A percentile compares a stretch with the other conserved stretches of the same genome.
Evolutionary conservation across 306 rosid species (phyloP).

Genomic region (Quercus rubra): DNA sequence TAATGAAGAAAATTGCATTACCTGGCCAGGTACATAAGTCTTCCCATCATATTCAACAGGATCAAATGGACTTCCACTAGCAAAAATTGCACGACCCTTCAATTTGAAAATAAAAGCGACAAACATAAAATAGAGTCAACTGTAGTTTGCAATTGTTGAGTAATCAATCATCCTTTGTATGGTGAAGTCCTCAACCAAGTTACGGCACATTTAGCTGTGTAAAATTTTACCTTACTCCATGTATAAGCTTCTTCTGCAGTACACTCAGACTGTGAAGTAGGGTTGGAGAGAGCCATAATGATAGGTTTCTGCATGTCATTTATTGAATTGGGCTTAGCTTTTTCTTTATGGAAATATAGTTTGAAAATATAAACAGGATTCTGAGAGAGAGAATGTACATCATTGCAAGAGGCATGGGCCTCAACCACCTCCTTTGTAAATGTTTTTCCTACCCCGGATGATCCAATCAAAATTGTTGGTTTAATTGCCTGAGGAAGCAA

Average conservation of each 20-base stretch:
- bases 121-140: conserved; percentile 2
- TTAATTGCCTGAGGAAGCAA: conserved; percentile 50
- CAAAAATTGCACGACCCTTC: conserved; percentile 86
- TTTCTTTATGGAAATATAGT: not conserved
- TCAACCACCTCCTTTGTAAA: conserved; percentile 86
- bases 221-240: conserved; percentile 67
- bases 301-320: conserved; percentile 68
- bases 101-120: not conserved
- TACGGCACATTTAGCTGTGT: not conserved
- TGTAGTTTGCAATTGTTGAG: not conserved
- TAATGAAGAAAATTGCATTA: conserved; percentile 17
- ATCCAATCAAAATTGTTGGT: conserved; percentile 86
- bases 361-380: not conserved
- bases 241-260: conserved; percentile 91
- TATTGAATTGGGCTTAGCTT: conserved; percentile 15
- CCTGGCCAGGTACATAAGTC: conserved; percentile 77
- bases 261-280: conserved; percentile 90
- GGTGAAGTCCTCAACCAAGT: not conserved
- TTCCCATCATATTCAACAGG: conserved; percentile 74
- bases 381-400: conserved; percentile 34
- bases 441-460: conserved; percentile 80
- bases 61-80: conserved; percentile 95
- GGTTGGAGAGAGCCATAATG: conserved; percentile 90
- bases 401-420: conserved; percentile 60
- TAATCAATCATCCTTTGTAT: conserved; percentile 8